Base-by-base conservation (phyloP, 192 early-diverging fungal species). In the Gonapodya sp. region DNA sequence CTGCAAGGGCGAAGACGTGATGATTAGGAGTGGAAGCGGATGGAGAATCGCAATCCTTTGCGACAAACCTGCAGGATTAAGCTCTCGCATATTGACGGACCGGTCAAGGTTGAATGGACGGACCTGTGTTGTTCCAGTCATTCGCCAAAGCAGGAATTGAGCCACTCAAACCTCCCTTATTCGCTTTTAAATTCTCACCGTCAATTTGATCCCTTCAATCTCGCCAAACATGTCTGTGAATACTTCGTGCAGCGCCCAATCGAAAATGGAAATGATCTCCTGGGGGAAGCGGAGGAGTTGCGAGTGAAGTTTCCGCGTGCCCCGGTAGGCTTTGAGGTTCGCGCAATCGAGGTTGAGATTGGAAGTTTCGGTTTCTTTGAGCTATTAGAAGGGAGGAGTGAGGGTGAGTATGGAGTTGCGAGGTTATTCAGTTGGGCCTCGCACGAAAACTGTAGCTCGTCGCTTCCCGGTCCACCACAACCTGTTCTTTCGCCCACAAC, bases 221-320 rank as follows among this genome's bases (percentile, higher is more conserved):
- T 91, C 91, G 2, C 91, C 89, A 83, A 93, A 94, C 35, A 89
- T 82, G 36, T 93, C 89, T 35, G 88, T 82, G 83, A 93, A 94
- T 34, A 91, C 85, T 79, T 95, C 91, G 0, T 92, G 92, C 75
- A 97, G 84, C 8, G 92, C 90, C 81, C 95, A 92, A 89, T 99
- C 97, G 91, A 98, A 91, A 34, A 97, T 86, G 0, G 96, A 94
- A 83, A 99, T 93, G 35, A 99, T 94, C 89, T 99, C 97, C 73
- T 96, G 93, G 14, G 97, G 97, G 85, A 97, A 99, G 36, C 95
- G 93, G 30, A 95, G 86, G 64, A 99, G 84, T 83, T 96, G 94
- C 81, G 92, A 83, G 86, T 97, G 97, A 37, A 99, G 86, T 79
- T 92, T 90, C n/a, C 84, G 80, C 36, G 88, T 85, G 1, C 87